phyloP scores from a whole-genome alignment of 2,329 filamentous ascomycete species.

The Hirsutella minnesotensis region DNA sequence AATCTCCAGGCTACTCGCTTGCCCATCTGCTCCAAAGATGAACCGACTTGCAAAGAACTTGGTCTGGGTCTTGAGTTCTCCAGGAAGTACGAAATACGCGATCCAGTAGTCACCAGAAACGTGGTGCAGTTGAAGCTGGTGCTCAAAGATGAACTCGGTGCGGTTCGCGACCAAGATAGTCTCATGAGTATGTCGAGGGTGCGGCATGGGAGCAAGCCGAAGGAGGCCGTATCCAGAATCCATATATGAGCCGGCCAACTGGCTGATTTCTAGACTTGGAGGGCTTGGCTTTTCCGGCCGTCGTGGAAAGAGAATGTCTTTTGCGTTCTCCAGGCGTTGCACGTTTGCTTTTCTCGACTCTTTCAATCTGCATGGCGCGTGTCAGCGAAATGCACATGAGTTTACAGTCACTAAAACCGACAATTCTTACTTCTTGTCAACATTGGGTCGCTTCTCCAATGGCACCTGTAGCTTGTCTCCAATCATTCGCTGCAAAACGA shows the following conservation, averaged over 20 bases:
- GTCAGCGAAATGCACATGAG: not conserved
- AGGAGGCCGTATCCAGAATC: slow-evolving; percentile 27
- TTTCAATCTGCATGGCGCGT: not conserved
- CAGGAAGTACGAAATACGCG: not conserved
- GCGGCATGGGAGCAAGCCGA: slow-evolving; percentile 6
- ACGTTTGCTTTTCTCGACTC: slow-evolving; percentile 5
- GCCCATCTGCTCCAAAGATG: no score
- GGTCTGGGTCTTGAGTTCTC: no score
- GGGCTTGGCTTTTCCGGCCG: slow-evolving; percentile 22
- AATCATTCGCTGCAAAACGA: slow-evolving; percentile 15
- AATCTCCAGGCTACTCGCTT: no score
- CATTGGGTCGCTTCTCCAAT: slow-evolving; percentile 9
- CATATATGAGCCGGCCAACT: slow-evolving; percentile 26
- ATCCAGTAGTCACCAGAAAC: slow-evolving; percentile 17
- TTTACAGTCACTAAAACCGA: not conserved
- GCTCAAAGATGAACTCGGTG: slow-evolving; percentile 9
- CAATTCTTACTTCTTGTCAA: slow-evolving; percentile 5
- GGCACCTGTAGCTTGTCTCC: slow-evolving; percentile 17
- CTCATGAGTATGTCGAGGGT: slow-evolving; percentile 3
- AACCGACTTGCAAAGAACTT: no score
- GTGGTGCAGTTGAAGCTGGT: slow-evolving; percentile 11
- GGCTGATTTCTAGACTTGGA: slow-evolving; percentile 20
- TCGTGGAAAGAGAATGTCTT: slow-evolving; percentile 23
- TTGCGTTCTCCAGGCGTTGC: slow-evolving; percentile 12
- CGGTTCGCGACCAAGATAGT: slow-evolving; percentile 12